These are phyloP conservation scores for Polyplosphaeria fusca DNA, from an alignment of 495 filamentous ascomycete species.

Conservation along the genomic window DNA sequence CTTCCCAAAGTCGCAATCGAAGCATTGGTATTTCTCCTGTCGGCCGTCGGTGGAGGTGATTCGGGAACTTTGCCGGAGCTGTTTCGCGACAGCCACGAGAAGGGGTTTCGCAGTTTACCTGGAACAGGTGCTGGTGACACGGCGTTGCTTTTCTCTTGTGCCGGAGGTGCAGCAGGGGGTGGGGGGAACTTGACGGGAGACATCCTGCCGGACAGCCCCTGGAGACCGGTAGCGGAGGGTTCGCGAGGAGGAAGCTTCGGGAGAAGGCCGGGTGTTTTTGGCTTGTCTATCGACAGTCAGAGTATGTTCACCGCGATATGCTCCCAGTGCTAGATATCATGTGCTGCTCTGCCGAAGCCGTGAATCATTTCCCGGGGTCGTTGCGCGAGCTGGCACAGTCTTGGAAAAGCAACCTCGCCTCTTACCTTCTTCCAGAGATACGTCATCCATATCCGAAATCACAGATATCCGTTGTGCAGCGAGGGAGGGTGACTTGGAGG, in stretches of 20 bases:
- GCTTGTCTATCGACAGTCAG: constrained; percentile 20
- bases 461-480: constrained; percentile 32
- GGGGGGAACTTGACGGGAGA: constrained; percentile 32
- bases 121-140: constrained; percentile 41
- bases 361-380: not conserved
- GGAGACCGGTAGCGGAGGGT: constrained; percentile 13
- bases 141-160: constrained; percentile 19
- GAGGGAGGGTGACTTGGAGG: constrained; percentile 25
- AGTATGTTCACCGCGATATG: not conserved
- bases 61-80: constrained; percentile 59
- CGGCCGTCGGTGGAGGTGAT: constrained; percentile 49
- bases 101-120: constrained; percentile 71
- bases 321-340: not conserved
- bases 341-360: not conserved
- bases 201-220: constrained; percentile 30
- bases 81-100: constrained; percentile 80
- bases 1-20: constrained; percentile 72
- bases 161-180: constrained; percentile 23
- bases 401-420: not conserved
- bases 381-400: not conserved
- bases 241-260: constrained; percentile 32
- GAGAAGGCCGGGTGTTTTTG: constrained; percentile 14
- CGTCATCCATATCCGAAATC: constrained; percentile 35
- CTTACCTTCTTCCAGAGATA: constrained; percentile 28
- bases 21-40: constrained; percentile 66